Evolutionary conservation across 2,329 filamentous ascomycete genomes (phyloP).

Genomic region (Trichoderma koningiopsis): DNA sequence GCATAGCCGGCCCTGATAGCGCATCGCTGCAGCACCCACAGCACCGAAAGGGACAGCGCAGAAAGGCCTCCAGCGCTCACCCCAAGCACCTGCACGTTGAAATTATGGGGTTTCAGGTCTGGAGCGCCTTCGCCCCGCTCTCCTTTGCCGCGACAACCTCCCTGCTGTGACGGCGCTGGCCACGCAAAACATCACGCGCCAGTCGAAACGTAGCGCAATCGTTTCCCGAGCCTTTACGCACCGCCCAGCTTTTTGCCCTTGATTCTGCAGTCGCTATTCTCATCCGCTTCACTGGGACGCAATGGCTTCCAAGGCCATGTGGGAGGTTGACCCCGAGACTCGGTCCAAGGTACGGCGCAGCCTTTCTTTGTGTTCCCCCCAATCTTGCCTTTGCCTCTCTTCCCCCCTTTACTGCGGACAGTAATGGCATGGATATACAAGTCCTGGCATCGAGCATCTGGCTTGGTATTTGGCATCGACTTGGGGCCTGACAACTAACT

Average conservation of each 20-base stretch:
- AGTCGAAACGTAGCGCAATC: background rate
- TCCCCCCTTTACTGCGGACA: conserved; percentile 3
- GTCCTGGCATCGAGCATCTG: background rate
- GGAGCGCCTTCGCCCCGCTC: conserved; percentile 10
- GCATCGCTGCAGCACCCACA: background rate
- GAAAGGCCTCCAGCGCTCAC: background rate
- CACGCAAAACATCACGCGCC: conserved; percentile 22
- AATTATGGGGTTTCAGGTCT: conserved; percentile 23
- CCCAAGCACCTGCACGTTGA: background rate
- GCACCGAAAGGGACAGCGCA: background rate
- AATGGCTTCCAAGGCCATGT: conserved; percentile 79
- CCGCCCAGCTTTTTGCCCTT: background rate
- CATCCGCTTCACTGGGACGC: conserved; percentile 19
- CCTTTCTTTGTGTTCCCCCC: conserved; percentile 14
- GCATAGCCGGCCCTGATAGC: background rate
- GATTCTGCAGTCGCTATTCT: background rate
- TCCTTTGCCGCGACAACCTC: conserved; percentile 21
- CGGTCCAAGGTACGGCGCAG: conserved; percentile 74
- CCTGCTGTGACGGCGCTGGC: conserved; percentile 3
- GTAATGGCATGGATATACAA: conserved; percentile 24
- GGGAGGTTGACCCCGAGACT: conserved; percentile 98
- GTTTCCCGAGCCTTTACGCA: background rate
- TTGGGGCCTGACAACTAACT: conserved; percentile 21
- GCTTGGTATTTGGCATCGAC: conserved; percentile 24
- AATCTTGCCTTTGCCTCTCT: background rate